Evolutionary conservation across 2,329 filamentous ascomycete genomes (phyloP).

Genomic region (Tetracladium maxilliforme): DNA sequence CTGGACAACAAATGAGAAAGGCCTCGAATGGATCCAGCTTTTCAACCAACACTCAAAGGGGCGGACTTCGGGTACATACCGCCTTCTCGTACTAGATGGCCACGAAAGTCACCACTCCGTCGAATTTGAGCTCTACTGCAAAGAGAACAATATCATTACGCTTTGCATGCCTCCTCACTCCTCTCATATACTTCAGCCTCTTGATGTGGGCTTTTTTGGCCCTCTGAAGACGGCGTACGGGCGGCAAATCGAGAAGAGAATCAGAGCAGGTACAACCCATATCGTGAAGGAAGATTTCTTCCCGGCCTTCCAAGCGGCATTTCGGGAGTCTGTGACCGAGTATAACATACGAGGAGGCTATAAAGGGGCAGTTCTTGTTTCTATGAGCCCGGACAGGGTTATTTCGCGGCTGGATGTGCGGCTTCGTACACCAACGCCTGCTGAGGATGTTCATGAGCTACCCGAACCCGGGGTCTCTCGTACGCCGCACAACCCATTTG

Average conservation of each 20-base stretch:
- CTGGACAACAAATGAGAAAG: conserved; percentile 18
- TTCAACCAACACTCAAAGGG: conserved; percentile 16
- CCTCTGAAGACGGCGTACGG: conserved; percentile 17
- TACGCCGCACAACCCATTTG: conserved; percentile 5
- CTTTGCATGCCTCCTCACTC: too few relatives aligned
- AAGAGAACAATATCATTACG: conserved; percentile 20
- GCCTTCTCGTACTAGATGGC: conserved; percentile 20
- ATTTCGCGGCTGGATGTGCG: neutral
- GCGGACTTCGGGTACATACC: conserved; percentile 11
- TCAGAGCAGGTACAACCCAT: conserved; percentile 12
- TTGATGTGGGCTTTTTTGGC: conserved; percentile 21
- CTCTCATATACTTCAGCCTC: conserved; percentile 20
- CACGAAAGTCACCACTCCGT: conserved; percentile 17
- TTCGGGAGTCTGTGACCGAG: too few relatives aligned
- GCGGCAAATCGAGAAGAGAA: conserved; percentile 12
- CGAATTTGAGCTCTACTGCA: conserved; percentile 18
- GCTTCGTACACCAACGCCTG: conserved; percentile 9
- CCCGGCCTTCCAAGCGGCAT: too few relatives aligned
- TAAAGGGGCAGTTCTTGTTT: too few relatives aligned
- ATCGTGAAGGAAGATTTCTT: conserved; percentile 14
- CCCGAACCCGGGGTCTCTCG: conserved; percentile 7
- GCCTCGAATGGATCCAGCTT: conserved; percentile 17
- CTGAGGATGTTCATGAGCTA: conserved; percentile 3
- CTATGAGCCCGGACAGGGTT: neutral
- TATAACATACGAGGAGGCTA: too few relatives aligned